Percentiles rank a stretch among this genome's conserved stretches.
Conservation (phyloP, 495 filamentous ascomycete species). For the Neohortaea acidophila region DNA sequence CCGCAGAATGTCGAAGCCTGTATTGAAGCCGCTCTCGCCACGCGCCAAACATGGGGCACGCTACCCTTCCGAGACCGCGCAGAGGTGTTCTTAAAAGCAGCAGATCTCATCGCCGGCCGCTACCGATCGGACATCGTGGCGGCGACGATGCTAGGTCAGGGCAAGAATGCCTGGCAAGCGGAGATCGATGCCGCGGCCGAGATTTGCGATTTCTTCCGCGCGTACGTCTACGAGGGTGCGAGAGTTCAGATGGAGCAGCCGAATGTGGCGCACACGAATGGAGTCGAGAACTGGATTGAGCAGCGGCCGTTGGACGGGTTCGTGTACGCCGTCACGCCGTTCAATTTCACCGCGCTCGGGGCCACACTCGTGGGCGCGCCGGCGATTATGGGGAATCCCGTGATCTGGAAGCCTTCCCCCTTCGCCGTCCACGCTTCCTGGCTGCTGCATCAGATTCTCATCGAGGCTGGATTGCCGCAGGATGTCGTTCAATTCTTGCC, state of each 20-base stretch:
- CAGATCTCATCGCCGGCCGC: constrained; percentile 63
- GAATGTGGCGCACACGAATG: too few species aligned
- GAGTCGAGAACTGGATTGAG: too few species aligned
- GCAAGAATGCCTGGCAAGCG: constrained; percentile 83
- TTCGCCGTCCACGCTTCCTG: constrained; percentile 59
- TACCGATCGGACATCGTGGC: constrained; percentile 80
- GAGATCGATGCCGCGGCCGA: constrained; percentile 82
- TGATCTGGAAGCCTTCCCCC: constrained; percentile 79
- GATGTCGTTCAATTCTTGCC: constrained; percentile 75
- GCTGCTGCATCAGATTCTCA: constrained; percentile 65
- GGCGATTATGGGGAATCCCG: constrained; percentile 63
- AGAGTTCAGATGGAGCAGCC: too few species aligned
- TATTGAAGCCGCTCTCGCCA: constrained; percentile 60
- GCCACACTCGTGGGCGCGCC: constrained; percentile 41
- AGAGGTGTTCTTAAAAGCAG: constrained; percentile 71
- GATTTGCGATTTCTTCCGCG: constrained; percentile 31
- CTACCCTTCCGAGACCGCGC: constrained; percentile 70
- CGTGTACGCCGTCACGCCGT: constrained; percentile 72
- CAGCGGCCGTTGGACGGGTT: constrained; percentile 77
- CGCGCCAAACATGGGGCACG: constrained; percentile 58
- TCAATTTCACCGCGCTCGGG: constrained; percentile 81
- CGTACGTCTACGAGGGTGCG: too few species aligned
- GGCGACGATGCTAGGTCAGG: constrained; percentile 72
- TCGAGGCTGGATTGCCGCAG: constrained; percentile 69
- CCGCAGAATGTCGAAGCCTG: too few species aligned